Evolutionary conservation across 306 rosid genomes (phyloP).

Genomic region (Biancaea sappan): DNA sequence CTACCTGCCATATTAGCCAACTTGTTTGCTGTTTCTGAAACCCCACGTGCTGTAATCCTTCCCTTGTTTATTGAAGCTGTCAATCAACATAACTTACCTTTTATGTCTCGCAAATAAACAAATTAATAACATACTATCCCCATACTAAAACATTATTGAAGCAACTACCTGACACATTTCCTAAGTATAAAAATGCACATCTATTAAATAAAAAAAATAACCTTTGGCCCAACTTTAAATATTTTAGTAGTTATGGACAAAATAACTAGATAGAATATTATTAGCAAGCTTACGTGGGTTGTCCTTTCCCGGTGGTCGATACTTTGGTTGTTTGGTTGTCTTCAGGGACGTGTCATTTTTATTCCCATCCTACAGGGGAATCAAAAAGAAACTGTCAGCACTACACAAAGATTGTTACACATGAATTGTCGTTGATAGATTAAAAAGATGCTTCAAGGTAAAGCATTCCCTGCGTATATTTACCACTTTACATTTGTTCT

Average conservation of each 20-base stretch:
- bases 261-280: not conserved
- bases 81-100: slow-evolving; percentile 6
- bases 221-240: not conserved
- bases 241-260: not conserved
- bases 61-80: slow-evolving; percentile 66
- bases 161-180: slow-evolving; percentile 4
- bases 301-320: slow-evolving; percentile 76
- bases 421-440: not conserved
- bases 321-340: slow-evolving; percentile 57
- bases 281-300: slow-evolving; percentile 60
- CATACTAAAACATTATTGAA: not conserved
- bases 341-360: slow-evolving; percentile 64
- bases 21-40: slow-evolving; percentile 75
- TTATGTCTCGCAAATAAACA: not conserved
- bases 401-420: not conserved
- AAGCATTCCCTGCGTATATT: not conserved
- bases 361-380: slow-evolving; percentile 52
- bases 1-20: slow-evolving; percentile 70
- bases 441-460: not conserved
- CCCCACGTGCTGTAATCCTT: slow-evolving; percentile 53
- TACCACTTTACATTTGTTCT: not conserved
- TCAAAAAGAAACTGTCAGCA: slow-evolving; percentile 13
- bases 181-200: not conserved
- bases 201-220: not conserved
- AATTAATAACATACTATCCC: not conserved